phyloP scores from a whole-genome alignment of 1,139 yeast species.

The Meyerozyma smithsonii region DNA sequence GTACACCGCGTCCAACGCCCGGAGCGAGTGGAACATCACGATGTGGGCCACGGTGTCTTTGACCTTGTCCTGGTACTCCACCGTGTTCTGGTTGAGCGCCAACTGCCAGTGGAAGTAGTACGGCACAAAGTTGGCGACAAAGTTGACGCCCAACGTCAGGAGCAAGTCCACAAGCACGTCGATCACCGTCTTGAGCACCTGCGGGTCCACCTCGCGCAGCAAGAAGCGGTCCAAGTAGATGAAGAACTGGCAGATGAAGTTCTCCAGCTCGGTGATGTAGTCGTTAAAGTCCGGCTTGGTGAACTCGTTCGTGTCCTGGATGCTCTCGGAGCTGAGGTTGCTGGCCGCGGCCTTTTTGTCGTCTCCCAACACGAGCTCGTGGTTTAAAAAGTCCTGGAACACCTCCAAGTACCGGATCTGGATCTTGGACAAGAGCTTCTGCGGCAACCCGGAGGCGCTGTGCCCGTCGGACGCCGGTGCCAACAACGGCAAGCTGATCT shows the following conservation, averaged over 20 bases:
- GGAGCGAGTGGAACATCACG: slow-evolving; percentile 23
- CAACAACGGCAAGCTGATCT: slow-evolving; percentile 31
- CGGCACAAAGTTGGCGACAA: slow-evolving; percentile 42
- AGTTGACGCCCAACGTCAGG: slow-evolving; percentile 41
- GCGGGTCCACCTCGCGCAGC: slow-evolving; percentile 16
- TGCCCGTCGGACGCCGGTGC: slow-evolving; percentile 23
- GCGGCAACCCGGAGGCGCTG: slow-evolving; percentile 13
- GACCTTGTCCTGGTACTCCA: slow-evolving; percentile 8
- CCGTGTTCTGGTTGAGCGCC: slow-evolving; percentile 8
- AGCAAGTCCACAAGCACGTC: slow-evolving; percentile 26
- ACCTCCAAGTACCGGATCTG: slow-evolving; percentile 32
- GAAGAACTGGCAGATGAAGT: slow-evolving; percentile 32
- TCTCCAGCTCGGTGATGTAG: slow-evolving; percentile 33
- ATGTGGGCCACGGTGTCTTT: slow-evolving; percentile 36
- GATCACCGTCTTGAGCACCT: slow-evolving; percentile 20
- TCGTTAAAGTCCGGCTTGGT: slow-evolving; percentile 34
- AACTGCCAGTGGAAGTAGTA: slow-evolving; percentile 45
- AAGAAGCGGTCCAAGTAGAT: slow-evolving; percentile 31
- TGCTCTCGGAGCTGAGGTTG: slow-evolving; percentile 5
- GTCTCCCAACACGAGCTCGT: slow-evolving; percentile 21
- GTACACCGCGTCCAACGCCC: slow-evolving; percentile 27
- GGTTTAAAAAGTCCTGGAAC: slow-evolving; percentile 29
- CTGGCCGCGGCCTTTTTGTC: background rate
- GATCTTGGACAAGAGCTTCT: slow-evolving; percentile 23
- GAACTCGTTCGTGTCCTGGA: slow-evolving; percentile 19